A percentile compares a stretch with the other conserved stretches of the same genome.
phyloP scores from a whole-genome alignment of 805 yeast species.

The Wickerhamomyces sydowiorum region DNA sequence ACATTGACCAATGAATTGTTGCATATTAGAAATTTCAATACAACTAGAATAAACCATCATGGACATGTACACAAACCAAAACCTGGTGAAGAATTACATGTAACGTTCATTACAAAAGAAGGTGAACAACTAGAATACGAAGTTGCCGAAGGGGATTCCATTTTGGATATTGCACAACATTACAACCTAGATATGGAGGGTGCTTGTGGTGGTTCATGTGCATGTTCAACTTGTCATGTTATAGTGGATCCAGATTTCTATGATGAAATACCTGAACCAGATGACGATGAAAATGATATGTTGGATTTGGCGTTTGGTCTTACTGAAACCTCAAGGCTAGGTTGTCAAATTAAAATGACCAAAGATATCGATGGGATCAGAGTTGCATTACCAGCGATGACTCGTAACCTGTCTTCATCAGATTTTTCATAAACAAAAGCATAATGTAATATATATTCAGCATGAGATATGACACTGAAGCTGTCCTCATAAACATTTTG shows the following conservation, averaged over 20 bases:
- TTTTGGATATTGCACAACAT: constrained; percentile 93
- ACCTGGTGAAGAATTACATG: constrained; percentile 84
- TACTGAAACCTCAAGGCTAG: constrained; percentile 93
- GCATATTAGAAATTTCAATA: constrained; percentile 24
- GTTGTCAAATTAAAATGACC: constrained; percentile 88
- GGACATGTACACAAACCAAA: constrained; percentile 89
- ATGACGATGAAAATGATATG: constrained; percentile 98
- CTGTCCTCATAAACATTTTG: too few relatives aligned
- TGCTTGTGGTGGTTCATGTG: constrained; percentile 99
- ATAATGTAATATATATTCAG: background rate
- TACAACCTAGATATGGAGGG: constrained; percentile 93
- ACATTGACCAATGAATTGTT: constrained; percentile 11
- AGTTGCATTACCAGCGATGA: constrained; percentile 96
- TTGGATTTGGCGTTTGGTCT: constrained; percentile 94
- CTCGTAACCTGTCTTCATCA: constrained; percentile 78
- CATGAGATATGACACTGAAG: background rate
- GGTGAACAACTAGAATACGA: constrained; percentile 79
- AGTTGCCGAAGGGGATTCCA: constrained; percentile 87
- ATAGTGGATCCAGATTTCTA: constrained; percentile 94
- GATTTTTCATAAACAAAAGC: constrained; percentile 50
- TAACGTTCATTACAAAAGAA: constrained; percentile 89
- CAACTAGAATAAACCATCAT: constrained; percentile 35
- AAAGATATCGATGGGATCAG: constrained; percentile 90
- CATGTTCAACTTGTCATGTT: constrained; percentile 96
- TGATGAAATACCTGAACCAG: constrained; percentile 89